phyloP scores from a whole-genome alignment of 2,329 filamentous ascomycete species.

The Trichoderma breve region DNA sequence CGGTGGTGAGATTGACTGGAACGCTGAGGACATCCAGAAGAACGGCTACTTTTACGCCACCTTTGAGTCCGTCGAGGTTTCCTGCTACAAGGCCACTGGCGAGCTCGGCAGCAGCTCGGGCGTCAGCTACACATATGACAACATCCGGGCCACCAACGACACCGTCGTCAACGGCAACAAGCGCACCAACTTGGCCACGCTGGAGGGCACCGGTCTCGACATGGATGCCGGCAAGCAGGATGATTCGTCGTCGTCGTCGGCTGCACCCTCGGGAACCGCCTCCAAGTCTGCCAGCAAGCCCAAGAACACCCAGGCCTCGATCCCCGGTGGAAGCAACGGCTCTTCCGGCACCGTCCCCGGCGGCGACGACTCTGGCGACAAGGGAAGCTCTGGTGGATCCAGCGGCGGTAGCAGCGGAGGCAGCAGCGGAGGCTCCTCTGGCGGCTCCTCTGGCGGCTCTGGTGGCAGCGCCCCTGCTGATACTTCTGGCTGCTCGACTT shows the following conservation, averaged over 20 bases:
- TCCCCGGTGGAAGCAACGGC: slow-evolving; percentile 33
- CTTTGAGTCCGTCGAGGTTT: slow-evolving; percentile 72
- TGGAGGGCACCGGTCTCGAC: slow-evolving; percentile 77
- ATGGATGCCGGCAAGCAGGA: slow-evolving; percentile 49
- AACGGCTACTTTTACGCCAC: slow-evolving; percentile 87
- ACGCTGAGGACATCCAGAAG: slow-evolving; percentile 70
- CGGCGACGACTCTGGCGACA: neutral
- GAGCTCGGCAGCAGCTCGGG: slow-evolving; percentile 66
- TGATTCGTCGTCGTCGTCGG: slow-evolving; percentile 3
- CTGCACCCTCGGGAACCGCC: neutral
- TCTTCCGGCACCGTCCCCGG: slow-evolving; percentile 28
- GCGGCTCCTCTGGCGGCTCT: slow-evolving; percentile 21
- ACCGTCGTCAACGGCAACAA: slow-evolving; percentile 75
- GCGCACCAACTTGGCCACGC: slow-evolving; percentile 71
- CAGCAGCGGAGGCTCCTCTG: slow-evolving; percentile 23
- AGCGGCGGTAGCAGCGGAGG: slow-evolving; percentile 13
- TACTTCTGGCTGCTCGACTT: slow-evolving; percentile 36
- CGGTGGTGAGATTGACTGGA: slow-evolving; percentile 86
- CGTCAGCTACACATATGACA: slow-evolving; percentile 73
- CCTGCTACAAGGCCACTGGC: slow-evolving; percentile 71
- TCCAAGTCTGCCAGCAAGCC: slow-evolving; percentile 24
- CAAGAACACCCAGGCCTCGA: slow-evolving; percentile 28
- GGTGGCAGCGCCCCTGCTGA: slow-evolving; percentile 24
- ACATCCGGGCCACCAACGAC: slow-evolving; percentile 65
- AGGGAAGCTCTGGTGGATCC: slow-evolving; percentile 15